Evolutionary conservation across 768 basidiomycete genomes (phyloP).

Genomic region (Lentinula edodes): DNA sequence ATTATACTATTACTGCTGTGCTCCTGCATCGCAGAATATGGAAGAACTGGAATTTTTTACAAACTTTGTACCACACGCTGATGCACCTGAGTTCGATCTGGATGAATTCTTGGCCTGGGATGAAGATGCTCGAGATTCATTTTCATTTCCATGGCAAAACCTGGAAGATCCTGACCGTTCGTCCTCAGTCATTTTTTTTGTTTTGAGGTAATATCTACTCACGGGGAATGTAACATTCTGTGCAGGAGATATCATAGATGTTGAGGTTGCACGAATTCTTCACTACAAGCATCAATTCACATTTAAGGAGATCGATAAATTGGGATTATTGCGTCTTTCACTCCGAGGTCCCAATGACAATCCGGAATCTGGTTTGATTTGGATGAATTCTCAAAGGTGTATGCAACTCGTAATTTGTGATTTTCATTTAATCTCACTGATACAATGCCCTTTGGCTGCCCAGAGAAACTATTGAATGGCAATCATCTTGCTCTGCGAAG

Average conservation of each 20-base stretch:
- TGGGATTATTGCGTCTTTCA: conserved; percentile 16
- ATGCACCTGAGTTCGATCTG: conserved; percentile 34
- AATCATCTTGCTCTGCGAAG: conserved; percentile 17
- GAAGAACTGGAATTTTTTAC: neutral
- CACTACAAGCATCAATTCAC: conserved; percentile 30
- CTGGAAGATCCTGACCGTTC: neutral
- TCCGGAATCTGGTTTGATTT: conserved; percentile 33
- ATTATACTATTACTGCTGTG: conserved; percentile 37
- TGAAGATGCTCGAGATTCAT: conserved; percentile 23
- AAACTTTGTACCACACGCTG: conserved; percentile 41
- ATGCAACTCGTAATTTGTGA: neutral
- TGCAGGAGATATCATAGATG: conserved; percentile 43
- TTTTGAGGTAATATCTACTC: conserved; percentile 8
- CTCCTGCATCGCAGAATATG: conserved; percentile 33
- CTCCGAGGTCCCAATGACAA: conserved; percentile 11
- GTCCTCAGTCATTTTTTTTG: neutral
- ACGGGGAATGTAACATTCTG: conserved; percentile 9
- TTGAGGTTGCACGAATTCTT: conserved; percentile 39
- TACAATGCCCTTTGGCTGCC: neutral
- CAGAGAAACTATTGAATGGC: conserved; percentile 36
- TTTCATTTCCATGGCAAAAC: neutral
- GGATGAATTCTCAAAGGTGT: conserved; percentile 38
- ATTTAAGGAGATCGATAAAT: conserved; percentile 29
- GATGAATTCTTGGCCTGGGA: conserved; percentile 22
- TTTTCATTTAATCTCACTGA: neutral